Base-by-base conservation (phyloP, 192 early-diverging fungal species). In the Coemansia sp. region DNA sequence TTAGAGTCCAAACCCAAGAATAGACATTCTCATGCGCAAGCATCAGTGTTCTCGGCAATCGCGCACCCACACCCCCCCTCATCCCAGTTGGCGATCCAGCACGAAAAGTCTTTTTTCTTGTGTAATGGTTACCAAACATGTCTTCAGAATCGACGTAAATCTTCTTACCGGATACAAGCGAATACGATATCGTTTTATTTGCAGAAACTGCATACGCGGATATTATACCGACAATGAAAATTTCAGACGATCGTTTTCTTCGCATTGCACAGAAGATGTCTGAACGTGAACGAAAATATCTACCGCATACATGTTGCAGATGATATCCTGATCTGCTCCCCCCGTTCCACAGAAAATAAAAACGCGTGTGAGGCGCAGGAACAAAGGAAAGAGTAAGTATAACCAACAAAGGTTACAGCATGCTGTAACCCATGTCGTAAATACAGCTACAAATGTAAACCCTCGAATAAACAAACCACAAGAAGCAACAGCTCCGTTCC, bases 241-340 rank as follows among this genome's bases (percentile, higher is more conserved):
- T n/a, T 48, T 20, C 25, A 48, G 45, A 48, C 45, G 22, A 48
- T 48, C 45, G 25, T 48, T 48, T 48, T 48, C 22, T 48, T 25
- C 45, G 23, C 20, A 25, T 36, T 36, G 34, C 2, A 11, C 34
- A 36, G 13, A n/a, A n/a, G n/a, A n/a, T n/a, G n/a, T n/a, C n/a
- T n/a, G n/a, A n/a, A n/a, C n/a, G n/a, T n/a, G n/a, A n/a, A 36
- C 6, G 7, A 48, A 27, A 48, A 25, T 25, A 25, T 20, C 23
- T 48, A 48, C 22, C 45, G 45, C 45, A 48, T 48, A 48, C 45
- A 48, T 1, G 45, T 25, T 48, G 45, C 45, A 48, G 45, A 22
- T n/a, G n/a, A n/a, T 25, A 25, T 48, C 45, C 45, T 48, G 38
- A 15, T 41, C 14, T 25, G 45, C 42, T 19, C 34, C 19, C 20